Base-by-base conservation (phyloP, 2,329 filamentous ascomycete genomes). In the Diaporthe caulivora region DNA sequence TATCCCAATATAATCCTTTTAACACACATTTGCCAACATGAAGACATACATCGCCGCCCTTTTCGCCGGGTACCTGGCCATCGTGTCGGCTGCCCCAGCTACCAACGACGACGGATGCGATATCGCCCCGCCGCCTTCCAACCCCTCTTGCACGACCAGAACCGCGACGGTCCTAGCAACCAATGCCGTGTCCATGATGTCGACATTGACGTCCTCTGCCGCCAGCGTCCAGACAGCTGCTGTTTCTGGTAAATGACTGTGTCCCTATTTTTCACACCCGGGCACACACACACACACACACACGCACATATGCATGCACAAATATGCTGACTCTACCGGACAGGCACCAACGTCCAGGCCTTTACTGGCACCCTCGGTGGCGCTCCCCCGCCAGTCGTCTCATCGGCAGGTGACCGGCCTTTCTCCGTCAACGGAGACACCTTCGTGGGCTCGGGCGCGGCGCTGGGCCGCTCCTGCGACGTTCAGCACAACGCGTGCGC, bases 401-500 rank as follows among this genome's bases (percentile, higher is more conserved):
- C 80, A 10, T 81, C 83, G 9, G 77, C 83, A 65, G 58, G 74
- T 55, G 54, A 53, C 42, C 80, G 82, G 1, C 82, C 82, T 40
- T 84, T 84, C 77, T 74, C 77, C 53, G 81, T 84, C 47, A 80
- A 81, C 65, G 82, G 81, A n/a, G 77, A 76, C 76, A 85, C 76
- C 72, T 86, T 87, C 75, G 82, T 82, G 49, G 84, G 84, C 76
- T 74, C 83, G 26, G 78, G 74, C 13, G 84, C 82, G 34, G 85
- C 85, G 3, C 75, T 85, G 53, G 80, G 83, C 72, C 81, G 85
- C 31, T 83, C 83, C 55, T 87, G 85, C 77, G 84, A 86, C 74
- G 80, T 85, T 67, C 85, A 87, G 77, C 83, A 84, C 78, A 87
- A 87, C 74, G 80, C 78, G 5, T 87, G 85, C 72, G 83, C 84